A percentile compares a stretch with the other conserved stretches of the same genome.
Conservation (phyloP, 768 basidiomycete genomes). For the Boletus reticulatus region DNA sequence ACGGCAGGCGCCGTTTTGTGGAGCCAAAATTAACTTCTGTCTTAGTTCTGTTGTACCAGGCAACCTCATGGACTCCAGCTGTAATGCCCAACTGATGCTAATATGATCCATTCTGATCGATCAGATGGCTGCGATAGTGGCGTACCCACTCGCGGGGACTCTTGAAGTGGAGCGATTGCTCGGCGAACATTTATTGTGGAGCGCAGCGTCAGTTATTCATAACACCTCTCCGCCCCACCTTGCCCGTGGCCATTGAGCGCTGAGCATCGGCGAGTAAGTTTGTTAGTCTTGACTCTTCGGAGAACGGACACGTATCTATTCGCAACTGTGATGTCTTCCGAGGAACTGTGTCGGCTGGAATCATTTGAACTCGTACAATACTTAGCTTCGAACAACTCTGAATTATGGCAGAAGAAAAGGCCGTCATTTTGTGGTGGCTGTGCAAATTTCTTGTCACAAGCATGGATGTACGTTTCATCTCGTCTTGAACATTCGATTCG, state of each 20-base stretch:
- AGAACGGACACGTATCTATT: too few species aligned
- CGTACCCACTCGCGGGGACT: background rate
- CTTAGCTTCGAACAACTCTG: too few species aligned
- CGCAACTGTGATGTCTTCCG: background rate
- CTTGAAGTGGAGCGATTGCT: background rate
- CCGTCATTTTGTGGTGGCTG: background rate
- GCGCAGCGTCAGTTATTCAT: background rate
- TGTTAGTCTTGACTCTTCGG: too few species aligned
- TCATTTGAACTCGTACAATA: too few species aligned
- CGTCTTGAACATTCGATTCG: background rate
- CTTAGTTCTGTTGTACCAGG: slow-evolving; percentile 8
- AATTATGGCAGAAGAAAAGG: too few species aligned
- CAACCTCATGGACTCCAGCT: slow-evolving; percentile 4
- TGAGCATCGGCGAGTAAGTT: too few species aligned
- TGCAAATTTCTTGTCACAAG: background rate
- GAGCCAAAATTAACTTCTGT: slow-evolving; percentile 10
- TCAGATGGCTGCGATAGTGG: background rate
- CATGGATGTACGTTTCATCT: slow-evolving; percentile 19
- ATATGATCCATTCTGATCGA: background rate
- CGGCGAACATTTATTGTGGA: background rate
- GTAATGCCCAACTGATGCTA: background rate
- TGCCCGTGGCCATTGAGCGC: too few species aligned
- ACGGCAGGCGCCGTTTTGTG: background rate
- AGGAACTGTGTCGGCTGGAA: background rate
- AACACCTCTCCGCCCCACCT: too few species aligned